These are phyloP conservation scores for Phalaenopsis equestris DNA, from an alignment of 106 monocot genomes.

Conservation along the genomic window DNA sequence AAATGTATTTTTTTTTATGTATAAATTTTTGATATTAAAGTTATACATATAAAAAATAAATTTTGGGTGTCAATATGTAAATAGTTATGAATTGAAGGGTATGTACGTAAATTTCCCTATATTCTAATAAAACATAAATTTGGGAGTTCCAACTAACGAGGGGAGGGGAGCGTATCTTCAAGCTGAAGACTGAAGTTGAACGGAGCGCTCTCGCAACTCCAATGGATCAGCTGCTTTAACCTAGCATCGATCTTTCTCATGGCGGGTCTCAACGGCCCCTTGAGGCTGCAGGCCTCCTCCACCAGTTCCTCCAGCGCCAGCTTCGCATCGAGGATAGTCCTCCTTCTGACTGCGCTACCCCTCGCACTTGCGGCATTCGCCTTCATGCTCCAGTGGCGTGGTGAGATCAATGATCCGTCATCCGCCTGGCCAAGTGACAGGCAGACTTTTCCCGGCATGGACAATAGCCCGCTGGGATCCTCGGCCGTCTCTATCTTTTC, in stretches of 20 bases:
- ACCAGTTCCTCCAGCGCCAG: conserved; percentile 7
- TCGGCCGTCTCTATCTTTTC: conserved; percentile 14
- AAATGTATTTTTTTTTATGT: too few relatives aligned
- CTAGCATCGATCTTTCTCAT: conserved; percentile 11
- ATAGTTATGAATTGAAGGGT: too few relatives aligned
- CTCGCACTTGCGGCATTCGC: conserved; percentile 68
- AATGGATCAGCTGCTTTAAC: neutral
- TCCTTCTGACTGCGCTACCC: conserved; percentile 66
- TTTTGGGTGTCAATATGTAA: too few relatives aligned
- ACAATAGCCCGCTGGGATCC: conserved; percentile 39
- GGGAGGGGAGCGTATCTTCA: too few relatives aligned
- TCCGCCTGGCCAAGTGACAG: conserved; percentile 48
- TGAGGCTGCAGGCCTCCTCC: conserved; percentile 14
- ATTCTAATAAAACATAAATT: too few relatives aligned
- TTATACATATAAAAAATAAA: too few relatives aligned
- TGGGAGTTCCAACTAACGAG: too few relatives aligned
- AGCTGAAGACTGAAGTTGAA: too few relatives aligned
- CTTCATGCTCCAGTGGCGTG: conserved; percentile 95
- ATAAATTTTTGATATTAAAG: too few relatives aligned
- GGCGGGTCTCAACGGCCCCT: conserved; percentile 31
- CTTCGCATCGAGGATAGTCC: conserved; percentile 52
- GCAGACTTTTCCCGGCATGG: conserved; percentile 87
- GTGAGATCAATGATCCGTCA: conserved; percentile 67
- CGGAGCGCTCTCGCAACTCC: too few relatives aligned
- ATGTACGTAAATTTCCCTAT: too few relatives aligned